These are phyloP conservation scores for Cardamine chenopodiifolia DNA, from an alignment of 345 rosid species.

Conservation along the genomic window DNA sequence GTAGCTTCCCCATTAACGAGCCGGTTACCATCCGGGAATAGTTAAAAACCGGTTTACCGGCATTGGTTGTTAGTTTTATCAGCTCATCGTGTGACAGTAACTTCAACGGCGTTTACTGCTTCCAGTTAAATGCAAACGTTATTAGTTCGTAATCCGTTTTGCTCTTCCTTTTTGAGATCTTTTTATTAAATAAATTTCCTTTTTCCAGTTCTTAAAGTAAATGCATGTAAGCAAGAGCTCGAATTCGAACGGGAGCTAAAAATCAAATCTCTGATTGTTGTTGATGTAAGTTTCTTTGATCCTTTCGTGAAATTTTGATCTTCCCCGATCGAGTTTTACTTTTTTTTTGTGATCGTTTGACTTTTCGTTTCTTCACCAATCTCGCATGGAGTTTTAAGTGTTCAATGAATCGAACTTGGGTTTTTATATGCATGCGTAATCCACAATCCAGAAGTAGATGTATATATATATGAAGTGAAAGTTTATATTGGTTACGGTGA, in stretches of 20 bases:
- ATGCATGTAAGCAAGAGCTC: constrained; percentile 39
- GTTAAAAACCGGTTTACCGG: constrained; percentile 22
- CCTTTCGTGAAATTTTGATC: neutral
- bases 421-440: constrained; percentile 33
- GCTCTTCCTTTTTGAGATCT: constrained; percentile 11
- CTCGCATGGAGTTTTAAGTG: constrained; percentile 11
- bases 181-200: constrained; percentile 7
- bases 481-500: neutral
- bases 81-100: constrained; percentile 38
- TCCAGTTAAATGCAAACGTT: constrained; percentile 28
- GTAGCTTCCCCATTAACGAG: neutral
- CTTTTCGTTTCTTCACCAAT: constrained; percentile 23
- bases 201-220: constrained; percentile 17
- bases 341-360: constrained; percentile 14
- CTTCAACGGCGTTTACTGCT: constrained; percentile 37
- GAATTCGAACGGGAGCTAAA: constrained; percentile 16
- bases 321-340: constrained; percentile 16
- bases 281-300: constrained; percentile 30
- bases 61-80: neutral
- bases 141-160: constrained; percentile 31
- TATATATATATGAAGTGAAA: neutral
- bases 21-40: constrained; percentile 36
- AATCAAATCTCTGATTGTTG: constrained; percentile 30
- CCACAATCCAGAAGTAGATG: constrained; percentile 2
- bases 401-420: neutral